Evolutionary conservation across 768 basidiomycete genomes (phyloP), one percentile per base, ranked within the genome.

Genomic region (Boletus edulis): DNA sequence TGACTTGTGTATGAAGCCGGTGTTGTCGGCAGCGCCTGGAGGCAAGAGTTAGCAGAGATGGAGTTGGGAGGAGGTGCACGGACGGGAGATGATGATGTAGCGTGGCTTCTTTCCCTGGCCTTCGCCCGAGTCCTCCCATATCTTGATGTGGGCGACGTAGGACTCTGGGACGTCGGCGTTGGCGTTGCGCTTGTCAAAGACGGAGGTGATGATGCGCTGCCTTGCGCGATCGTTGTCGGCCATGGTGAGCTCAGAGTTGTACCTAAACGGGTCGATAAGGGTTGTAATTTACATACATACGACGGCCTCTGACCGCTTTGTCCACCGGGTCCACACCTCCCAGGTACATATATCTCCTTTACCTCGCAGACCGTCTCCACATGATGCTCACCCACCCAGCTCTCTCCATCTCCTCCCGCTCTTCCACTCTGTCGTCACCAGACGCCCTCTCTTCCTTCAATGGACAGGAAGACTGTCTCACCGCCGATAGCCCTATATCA

Each of bases 61-160:
- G 39, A 2, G 13, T 6, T 38, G 43, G 2, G 31, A 10, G 8
- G 39, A 22, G 14, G 4, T 18, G 49, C n/a, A 85, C 91, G 74
- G 78, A 95, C 95, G 83, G 61, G 94, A 90, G 31, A 98, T 75
- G 56, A 98, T 78, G 56, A 98, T 89, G 71, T 92, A 98, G 60
- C 96, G 81, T 39, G 92, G 87, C 71, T 98, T 98, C 67, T 75
- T 79, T 20, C 82, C 86, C 13, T 82, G 84, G 11, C 82, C 82
- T 54, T 89, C 89, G 9, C 80, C 80, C 43, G 82, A 80, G 62
- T 96, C 92, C 74, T 98, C 96, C 86, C 87, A 93, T 29, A 98
- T 92, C 78, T 95, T 97, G 70, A 96, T 62, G 73, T 95, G 94
- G 38, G 86, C 80, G 54, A 95, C 84, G 68, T 97, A 95, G 18